These are phyloP conservation scores for Pilobolus umbonatus DNA, from an alignment of 192 early-diverging fungal species.

Conservation along the genomic window DNA sequence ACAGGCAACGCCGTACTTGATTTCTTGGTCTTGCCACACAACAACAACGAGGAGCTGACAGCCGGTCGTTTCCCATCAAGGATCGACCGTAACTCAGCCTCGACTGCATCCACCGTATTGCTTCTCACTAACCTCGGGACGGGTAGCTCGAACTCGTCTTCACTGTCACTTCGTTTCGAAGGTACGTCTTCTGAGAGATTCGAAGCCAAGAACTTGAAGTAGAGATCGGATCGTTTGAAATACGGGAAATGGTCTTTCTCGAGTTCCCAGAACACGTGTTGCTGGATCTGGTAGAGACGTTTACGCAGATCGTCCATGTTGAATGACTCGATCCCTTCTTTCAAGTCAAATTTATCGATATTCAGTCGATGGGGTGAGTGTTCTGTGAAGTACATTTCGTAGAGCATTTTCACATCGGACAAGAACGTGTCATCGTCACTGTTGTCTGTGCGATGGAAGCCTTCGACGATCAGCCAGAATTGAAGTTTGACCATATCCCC, in stretches of 20 bases:
- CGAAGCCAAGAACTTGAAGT: slow-evolving; percentile 56
- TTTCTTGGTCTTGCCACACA: slow-evolving; percentile 19
- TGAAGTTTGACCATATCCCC: slow-evolving; percentile 60
- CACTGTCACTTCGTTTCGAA: background rate
- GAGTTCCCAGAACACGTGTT: slow-evolving; percentile 62
- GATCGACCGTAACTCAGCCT: slow-evolving; percentile 50
- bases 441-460: slow-evolving; percentile 36
- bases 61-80: slow-evolving; percentile 33
- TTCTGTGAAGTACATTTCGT: slow-evolving; percentile 46
- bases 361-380: slow-evolving; percentile 35
- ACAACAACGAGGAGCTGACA: slow-evolving; percentile 1
- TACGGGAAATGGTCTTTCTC: slow-evolving; percentile 49
- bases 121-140: slow-evolving; percentile 9
- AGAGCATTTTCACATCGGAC: slow-evolving; percentile 47
- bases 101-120: slow-evolving; percentile 46
- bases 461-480: slow-evolving; percentile 73
- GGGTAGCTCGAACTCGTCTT: background rate
- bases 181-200: slow-evolving; percentile 12
- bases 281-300: slow-evolving; percentile 46
- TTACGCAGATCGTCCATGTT: slow-evolving; percentile 29
- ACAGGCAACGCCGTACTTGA: slow-evolving; percentile 25
- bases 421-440: slow-evolving; percentile 35
- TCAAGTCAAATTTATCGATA: too few species aligned
- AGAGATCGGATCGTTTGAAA: slow-evolving; percentile 59
- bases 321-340: slow-evolving; percentile 31